Percentiles rank a stretch among this genome's conserved stretches.
Conservation (phyloP, 768 basidiomycete species). For the Mycena metata region DNA sequence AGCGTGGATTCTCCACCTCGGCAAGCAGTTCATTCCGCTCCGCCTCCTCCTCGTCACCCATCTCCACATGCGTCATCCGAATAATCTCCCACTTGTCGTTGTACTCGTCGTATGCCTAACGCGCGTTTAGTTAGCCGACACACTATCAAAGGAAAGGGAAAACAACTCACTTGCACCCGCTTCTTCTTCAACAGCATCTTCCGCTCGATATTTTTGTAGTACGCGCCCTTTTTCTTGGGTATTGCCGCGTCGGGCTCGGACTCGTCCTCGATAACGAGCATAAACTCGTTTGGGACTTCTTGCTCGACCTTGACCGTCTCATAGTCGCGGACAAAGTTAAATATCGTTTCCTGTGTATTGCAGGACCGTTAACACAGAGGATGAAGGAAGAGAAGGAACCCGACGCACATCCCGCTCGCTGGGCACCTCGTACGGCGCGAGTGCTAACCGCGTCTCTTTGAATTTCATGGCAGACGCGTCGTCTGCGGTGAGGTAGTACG, state of each 20-base stretch:
- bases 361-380: not conserved
- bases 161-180: conserved; percentile 73
- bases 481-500: conserved; percentile 85
- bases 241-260: conserved; percentile 48
- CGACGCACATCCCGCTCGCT: conserved; percentile 72
- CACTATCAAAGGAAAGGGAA: not conserved
- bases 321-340: conserved; percentile 86
- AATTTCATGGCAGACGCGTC: conserved; percentile 78
- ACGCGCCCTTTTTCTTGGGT: conserved; percentile 73
- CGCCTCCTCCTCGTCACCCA: conserved; percentile 80
- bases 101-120: conserved; percentile 77
- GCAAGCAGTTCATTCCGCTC: conserved; percentile 85
- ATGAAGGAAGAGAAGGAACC: not conserved
- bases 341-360: conserved; percentile 69
- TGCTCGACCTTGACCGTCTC: conserved; percentile 90
- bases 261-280: conserved; percentile 80
- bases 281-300: conserved; percentile 87
- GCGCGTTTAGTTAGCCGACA: conserved; percentile 1
- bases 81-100: conserved; percentile 88
- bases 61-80: conserved; percentile 75
- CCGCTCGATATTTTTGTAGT: conserved; percentile 90
- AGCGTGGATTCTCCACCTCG: conserved; percentile 82
- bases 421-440: conserved; percentile 60
- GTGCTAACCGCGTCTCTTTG: conserved; percentile 66
- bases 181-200: conserved; percentile 92